Base-by-base conservation (phyloP, 2,329 filamentous ascomycete genomes). In the Exophiala lecanii-corni region DNA sequence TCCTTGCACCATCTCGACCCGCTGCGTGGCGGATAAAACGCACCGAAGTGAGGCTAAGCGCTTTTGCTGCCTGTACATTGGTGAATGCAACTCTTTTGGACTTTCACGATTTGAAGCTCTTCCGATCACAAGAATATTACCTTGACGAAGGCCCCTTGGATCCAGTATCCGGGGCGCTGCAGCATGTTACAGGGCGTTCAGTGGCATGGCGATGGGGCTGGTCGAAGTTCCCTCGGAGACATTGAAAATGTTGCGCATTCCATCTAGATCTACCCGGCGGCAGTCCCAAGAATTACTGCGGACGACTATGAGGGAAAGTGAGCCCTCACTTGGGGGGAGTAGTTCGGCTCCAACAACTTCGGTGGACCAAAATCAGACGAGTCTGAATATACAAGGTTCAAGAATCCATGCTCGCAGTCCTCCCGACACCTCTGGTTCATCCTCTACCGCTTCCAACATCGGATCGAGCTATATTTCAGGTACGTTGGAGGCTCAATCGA, bases 131-230 rank as follows among this genome's bases (percentile, higher is more conserved):
- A 39, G 70, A 72, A 41, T 74, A 71, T 70, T 72, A 71, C 41
- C 70, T 73, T 44, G 75, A 74, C 46, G 70, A 73, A 43, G 73
- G 73, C 2, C 70, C 72, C n/a, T 73, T 71, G 3, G 73, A 75
- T 48, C 72, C 72, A 1, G 56, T 75, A 13, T 72, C 67, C 9
- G 75, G 69, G 63, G 59, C 5, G 70, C 66, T 43, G 66, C 68
- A 23, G 71, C 69, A 13, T 34, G 21, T 38, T 44, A 25, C 26
- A 39, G 33, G 9, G 51, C 51, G n/a, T 23, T 57, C 23, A 81
- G 83, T 23, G 82, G 76, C 26, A 82, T 95, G 47, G 78, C 85
- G 57, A 83, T 92, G 75, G 86, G 86, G 1, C 73, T 94, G 21
- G 85, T 85, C 1, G 88, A 94, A 56, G 68, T 81, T 30, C 78